Evolutionary conservation across 108 stramenopile species (phyloP).

Genomic region (Nitzschia sp.): DNA sequence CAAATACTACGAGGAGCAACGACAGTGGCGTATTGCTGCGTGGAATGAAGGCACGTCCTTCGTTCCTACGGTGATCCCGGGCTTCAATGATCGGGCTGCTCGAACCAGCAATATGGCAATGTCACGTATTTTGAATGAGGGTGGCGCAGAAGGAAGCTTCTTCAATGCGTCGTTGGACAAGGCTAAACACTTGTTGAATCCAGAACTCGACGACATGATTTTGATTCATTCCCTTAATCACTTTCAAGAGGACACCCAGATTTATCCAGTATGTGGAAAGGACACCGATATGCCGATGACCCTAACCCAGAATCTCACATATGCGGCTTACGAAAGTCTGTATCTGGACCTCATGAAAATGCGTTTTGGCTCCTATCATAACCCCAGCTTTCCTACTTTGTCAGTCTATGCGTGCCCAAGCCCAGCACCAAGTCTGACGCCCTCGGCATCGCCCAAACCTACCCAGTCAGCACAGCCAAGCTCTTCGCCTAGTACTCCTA

Average conservation of each 20-base stretch:
- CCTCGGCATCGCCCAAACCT: no score
- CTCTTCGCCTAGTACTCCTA: no score
- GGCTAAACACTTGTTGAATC: slow-evolving; percentile 21
- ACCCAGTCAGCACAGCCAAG: no score
- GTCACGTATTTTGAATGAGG: slow-evolving; percentile 18
- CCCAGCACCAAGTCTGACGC: no score
- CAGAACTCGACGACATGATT: slow-evolving; percentile 21
- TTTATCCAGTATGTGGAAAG: slow-evolving; percentile 30
- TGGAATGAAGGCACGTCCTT: slow-evolving; percentile 11
- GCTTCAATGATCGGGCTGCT: slow-evolving; percentile 34
- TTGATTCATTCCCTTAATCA: slow-evolving; percentile 40
- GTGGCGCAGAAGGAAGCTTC: slow-evolving; percentile 12
- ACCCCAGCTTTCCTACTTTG: neutral
- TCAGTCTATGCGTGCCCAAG: no score
- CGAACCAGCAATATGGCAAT: slow-evolving; percentile 19
- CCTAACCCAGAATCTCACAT: slow-evolving; percentile 6
- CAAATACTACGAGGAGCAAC: slow-evolving; percentile 23
- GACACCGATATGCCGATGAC: neutral
- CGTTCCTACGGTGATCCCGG: slow-evolving; percentile 33
- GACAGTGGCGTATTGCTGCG: slow-evolving; percentile 25
- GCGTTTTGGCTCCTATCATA: neutral
- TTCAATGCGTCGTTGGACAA: slow-evolving; percentile 14
- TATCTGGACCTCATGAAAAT: slow-evolving; percentile 21
- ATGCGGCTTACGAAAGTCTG: slow-evolving; percentile 20
- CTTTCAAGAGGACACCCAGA: slow-evolving; percentile 44